Evolutionary conservation across 192 early-diverging fungal genomes (phyloP).

Genomic region (Coemansia sp.): DNA sequence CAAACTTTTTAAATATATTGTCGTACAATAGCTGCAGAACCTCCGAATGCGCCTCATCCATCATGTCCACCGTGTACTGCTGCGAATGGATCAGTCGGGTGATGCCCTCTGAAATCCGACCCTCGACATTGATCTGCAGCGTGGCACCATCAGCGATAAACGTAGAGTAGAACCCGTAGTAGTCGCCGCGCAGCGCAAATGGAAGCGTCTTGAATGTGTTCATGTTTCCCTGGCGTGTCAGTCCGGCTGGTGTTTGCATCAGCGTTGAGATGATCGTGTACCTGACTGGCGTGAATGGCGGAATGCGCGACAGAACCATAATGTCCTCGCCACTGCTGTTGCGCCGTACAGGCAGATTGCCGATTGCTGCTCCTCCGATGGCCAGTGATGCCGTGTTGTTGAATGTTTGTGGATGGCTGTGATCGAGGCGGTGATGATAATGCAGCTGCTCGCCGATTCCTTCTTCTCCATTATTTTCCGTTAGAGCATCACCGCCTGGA

Average conservation of each 20-base stretch:
- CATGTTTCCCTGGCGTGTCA: constrained; percentile 48
- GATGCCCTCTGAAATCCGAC: constrained; percentile 46
- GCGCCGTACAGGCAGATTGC: constrained; percentile 48
- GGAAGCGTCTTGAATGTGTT: constrained; percentile 52
- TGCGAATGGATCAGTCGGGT: constrained; percentile 50
- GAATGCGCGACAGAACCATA: constrained; percentile 51
- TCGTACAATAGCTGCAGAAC: constrained; percentile 58
- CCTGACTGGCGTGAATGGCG: constrained; percentile 53
- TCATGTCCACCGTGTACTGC: constrained; percentile 58
- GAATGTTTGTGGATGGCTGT: constrained; percentile 20
- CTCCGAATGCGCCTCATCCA: constrained; percentile 58
- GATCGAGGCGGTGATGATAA: constrained; percentile 2
- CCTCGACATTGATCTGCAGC: constrained; percentile 54
- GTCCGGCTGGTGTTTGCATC: constrained; percentile 50
- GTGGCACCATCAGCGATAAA: constrained; percentile 56
- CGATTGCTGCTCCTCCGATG: constrained; percentile 45
- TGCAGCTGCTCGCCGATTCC: not conserved
- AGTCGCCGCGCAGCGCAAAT: constrained; percentile 54
- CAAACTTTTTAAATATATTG: constrained; percentile 58
- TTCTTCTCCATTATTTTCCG: not conserved
- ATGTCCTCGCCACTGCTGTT: constrained; percentile 56
- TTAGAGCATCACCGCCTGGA: too few species aligned
- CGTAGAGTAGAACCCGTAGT: constrained; percentile 57
- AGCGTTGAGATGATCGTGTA: constrained; percentile 48
- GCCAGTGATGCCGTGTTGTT: constrained; percentile 43